A percentile compares a stretch with the other conserved stretches of the same genome.
Conservation (phyloP, 2,329 filamentous ascomycete species). For the Colletotrichum tamarilloi region DNA sequence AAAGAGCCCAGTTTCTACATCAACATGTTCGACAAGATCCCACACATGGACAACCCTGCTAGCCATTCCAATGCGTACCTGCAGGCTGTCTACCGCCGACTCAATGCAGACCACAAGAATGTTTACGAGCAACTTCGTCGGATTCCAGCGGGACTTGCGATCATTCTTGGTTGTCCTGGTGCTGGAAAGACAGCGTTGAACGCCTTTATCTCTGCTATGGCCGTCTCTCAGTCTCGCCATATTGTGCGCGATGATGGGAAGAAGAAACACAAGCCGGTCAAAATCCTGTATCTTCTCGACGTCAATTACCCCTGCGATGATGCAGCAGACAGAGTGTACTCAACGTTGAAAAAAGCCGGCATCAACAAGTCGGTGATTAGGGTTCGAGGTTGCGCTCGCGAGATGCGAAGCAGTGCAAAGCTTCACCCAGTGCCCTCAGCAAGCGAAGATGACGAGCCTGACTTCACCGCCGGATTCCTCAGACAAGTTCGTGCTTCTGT, state of each 20-base stretch:
- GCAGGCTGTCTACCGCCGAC: constrained; percentile 18
- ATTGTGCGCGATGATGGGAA: background rate
- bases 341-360: constrained; percentile 48
- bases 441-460: constrained; percentile 32
- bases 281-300: constrained; percentile 57
- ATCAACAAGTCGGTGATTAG: constrained; percentile 41
- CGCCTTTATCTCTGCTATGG: constrained; percentile 52
- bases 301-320: constrained; percentile 61
- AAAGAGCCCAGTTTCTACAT: constrained; percentile 8
- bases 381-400: constrained; percentile 28
- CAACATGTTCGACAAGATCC: constrained; percentile 25
- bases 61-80: constrained; percentile 5
- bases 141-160: constrained; percentile 55
- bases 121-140: constrained; percentile 48
- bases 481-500: constrained; percentile 9
- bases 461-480: constrained; percentile 26
- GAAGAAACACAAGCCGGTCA: constrained; percentile 35
- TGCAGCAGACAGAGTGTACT: constrained; percentile 54
- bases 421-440: constrained; percentile 15
- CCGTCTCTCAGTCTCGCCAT: constrained; percentile 32
- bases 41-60: constrained; percentile 25
- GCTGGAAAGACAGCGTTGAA: constrained; percentile 61
- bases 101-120: constrained; percentile 51
- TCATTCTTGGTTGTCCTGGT: constrained; percentile 59
- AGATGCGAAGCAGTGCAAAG: constrained; percentile 27